Percentiles rank a stretch among this genome's conserved stretches.
Evolutionary conservation across 2,329 filamentous ascomycete species (phyloP).

Genomic region (Myriosclerotinia duriaeana): DNA sequence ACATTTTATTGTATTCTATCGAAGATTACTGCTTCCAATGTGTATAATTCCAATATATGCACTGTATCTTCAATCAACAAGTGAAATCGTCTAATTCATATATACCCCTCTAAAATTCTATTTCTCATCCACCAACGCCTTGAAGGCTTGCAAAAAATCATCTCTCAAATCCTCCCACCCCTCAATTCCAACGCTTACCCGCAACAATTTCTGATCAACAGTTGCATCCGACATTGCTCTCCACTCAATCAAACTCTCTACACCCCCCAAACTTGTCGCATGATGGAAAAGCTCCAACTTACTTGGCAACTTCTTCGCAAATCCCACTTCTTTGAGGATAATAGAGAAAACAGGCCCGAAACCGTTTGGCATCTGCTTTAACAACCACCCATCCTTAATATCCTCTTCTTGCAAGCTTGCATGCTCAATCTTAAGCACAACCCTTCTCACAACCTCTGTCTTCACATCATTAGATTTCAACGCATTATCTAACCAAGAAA

Average conservation of each 20-base stretch:
- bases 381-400: constrained; percentile 66
- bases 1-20: constrained; percentile 2
- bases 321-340: constrained; percentile 56
- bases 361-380: constrained; percentile 85
- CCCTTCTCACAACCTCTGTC: constrained; percentile 47
- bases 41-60: not conserved
- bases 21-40: not conserved
- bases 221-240: constrained; percentile 77
- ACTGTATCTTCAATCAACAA: not conserved
- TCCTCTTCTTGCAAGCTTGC: constrained; percentile 73
- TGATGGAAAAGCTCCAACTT: constrained; percentile 85
- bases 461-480: constrained; percentile 30
- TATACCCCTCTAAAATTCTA: not conserved
- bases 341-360: constrained; percentile 88
- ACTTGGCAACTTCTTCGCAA: constrained; percentile 71
- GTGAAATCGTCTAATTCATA: not conserved
- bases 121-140: constrained; percentile 35
- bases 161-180: constrained; percentile 77
- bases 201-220: constrained; percentile 70
- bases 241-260: constrained; percentile 97
- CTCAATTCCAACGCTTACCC: constrained; percentile 86
- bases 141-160: constrained; percentile 70
- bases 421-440: constrained; percentile 67
- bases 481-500: constrained; percentile 62
- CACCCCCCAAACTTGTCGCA: constrained; percentile 88